These are phyloP conservation scores for Ilex aquifolium DNA, from an alignment of 257 asterid genomes.

Conservation along the genomic window DNA sequence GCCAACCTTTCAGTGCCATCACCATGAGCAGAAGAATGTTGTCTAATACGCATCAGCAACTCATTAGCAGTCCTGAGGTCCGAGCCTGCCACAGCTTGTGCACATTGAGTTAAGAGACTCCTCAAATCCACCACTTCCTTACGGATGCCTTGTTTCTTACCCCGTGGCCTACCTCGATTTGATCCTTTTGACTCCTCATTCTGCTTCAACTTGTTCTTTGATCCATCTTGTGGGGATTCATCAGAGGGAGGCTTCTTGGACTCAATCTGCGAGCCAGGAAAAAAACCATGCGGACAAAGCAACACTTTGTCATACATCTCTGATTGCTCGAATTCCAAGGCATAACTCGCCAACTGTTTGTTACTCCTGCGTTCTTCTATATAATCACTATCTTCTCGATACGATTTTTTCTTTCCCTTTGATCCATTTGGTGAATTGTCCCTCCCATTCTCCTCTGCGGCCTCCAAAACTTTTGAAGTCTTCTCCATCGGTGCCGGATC, in stretches of 20 bases:
- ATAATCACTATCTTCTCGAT: conserved; percentile 11
- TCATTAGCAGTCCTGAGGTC: conserved; percentile 30
- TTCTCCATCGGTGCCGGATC: background rate
- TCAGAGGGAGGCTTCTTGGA: conserved; percentile 7
- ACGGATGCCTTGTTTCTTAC: conserved; percentile 18
- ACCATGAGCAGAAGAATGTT: conserved; percentile 31
- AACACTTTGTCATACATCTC: conserved; percentile 33
- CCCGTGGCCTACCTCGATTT: conserved; percentile 18
- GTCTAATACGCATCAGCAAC: conserved; percentile 30
- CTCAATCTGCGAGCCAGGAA: conserved; percentile 10
- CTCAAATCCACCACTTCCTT: conserved; percentile 37
- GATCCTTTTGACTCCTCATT: conserved; percentile 18
- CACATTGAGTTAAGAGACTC: conserved; percentile 30
- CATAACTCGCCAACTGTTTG: conserved; percentile 29
- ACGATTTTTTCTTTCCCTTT: conserved; percentile 15
- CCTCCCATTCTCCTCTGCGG: conserved; percentile 3
- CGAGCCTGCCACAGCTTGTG: conserved; percentile 31
- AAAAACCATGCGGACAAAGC: conserved; percentile 15
- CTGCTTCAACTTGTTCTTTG: conserved; percentile 11
- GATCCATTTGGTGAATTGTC: conserved; percentile 13
- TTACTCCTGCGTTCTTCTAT: conserved; percentile 21
- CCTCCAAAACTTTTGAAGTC: background rate
- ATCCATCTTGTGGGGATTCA: conserved; percentile 13
- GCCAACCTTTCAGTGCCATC: conserved; percentile 37
- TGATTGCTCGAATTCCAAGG: conserved; percentile 22